These are phyloP conservation scores for Hypoxylon sp. DNA, from an alignment of 2,329 filamentous ascomycete genomes.

Conservation along the genomic window DNA sequence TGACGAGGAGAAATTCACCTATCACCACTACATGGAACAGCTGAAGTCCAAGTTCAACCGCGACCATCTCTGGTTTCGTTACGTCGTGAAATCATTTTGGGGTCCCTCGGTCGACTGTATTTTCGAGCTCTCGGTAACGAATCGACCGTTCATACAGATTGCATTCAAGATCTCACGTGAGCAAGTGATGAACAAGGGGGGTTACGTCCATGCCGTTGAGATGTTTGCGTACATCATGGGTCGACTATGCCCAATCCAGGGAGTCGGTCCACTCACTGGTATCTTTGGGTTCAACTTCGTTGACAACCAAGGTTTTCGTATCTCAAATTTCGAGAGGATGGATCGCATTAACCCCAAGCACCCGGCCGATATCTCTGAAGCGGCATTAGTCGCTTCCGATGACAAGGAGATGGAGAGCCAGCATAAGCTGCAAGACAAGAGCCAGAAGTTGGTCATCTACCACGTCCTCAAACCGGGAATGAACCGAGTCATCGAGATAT, in stretches of 20 bases:
- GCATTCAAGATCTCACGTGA: background rate
- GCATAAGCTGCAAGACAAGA: background rate
- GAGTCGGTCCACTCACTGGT: constrained; percentile 8
- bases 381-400: background rate
- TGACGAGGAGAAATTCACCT: background rate
- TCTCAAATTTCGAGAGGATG: constrained; percentile 14
- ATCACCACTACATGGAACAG: background rate
- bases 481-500: background rate
- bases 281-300: constrained; percentile 29
- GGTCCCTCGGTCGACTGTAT: constrained; percentile 9
- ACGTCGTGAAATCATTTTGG: constrained; percentile 24
- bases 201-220: background rate
- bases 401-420: background rate
- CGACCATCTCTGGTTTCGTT: constrained; percentile 19
- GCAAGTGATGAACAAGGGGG: background rate
- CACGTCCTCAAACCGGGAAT: background rate
- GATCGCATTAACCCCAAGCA: background rate
- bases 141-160: constrained; percentile 24
- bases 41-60: background rate
- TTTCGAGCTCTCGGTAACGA: background rate
- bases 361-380: background rate
- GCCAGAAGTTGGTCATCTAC: background rate
- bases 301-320: background rate
- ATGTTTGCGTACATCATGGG: constrained; percentile 26
- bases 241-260: constrained; percentile 9